Conservation (phyloP, 257 asterid species). For the Gardenia jasminoides region DNA sequence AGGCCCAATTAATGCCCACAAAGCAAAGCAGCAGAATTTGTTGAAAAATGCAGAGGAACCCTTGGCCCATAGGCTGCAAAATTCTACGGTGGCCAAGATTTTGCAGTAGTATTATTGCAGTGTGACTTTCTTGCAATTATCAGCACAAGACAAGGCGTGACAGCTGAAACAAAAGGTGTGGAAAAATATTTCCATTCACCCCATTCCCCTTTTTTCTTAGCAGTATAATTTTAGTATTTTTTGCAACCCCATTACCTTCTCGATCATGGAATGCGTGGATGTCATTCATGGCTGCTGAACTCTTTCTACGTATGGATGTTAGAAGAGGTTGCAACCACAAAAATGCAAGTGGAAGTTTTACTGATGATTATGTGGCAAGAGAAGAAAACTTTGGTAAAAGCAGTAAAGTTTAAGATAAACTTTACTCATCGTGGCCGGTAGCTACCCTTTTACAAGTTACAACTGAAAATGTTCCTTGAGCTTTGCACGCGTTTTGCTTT, state of each 20-base stretch:
- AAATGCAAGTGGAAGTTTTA: background rate
- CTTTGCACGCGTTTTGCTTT: constrained; percentile 8
- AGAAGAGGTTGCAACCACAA: background rate
- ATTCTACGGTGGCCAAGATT: background rate
- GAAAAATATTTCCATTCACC: background rate
- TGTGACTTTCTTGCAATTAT: background rate
- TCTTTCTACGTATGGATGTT: background rate
- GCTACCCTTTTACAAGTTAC: background rate
- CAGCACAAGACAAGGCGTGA: background rate
- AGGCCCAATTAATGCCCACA: background rate
- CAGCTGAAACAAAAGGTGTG: background rate
- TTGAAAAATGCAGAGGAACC: background rate
- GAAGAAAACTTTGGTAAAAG: background rate
- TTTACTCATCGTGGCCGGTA: background rate
- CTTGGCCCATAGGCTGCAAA: background rate
- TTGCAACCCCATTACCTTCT: background rate
- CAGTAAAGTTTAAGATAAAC: background rate
- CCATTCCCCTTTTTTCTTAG: background rate
- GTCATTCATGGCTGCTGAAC: background rate
- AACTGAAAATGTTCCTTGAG: background rate
- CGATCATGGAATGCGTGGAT: background rate
- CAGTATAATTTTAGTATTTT: background rate
- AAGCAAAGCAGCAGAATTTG: too few species aligned
- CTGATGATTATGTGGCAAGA: background rate
- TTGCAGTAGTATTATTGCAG: background rate